Base-by-base conservation (phyloP, 371 early-diverging fungal species). In the Mucor ambiguus region DNA sequence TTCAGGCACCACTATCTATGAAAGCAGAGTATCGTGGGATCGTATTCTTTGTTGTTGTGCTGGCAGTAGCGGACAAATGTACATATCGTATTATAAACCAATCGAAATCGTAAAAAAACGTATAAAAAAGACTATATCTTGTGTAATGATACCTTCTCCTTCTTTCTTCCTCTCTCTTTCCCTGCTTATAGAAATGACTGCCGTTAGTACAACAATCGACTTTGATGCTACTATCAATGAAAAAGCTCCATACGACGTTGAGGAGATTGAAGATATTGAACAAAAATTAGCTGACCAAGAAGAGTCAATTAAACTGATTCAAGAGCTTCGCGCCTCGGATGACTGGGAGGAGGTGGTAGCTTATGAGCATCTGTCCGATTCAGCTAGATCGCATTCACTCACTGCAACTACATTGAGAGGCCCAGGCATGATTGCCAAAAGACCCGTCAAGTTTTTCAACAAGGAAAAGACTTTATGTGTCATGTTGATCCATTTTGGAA, bases 341-440 rank as follows among this genome's bases (percentile, higher is more conserved):
- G 77, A 78, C 5, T 79, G 79, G 77, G 61, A 68, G 56, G 81
- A 81, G 67, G 79, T 81, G 0, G 44, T 74, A 24, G 79, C 81
- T 20, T 81, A 81, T 70, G 74, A 77, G 18, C 65, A 81, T 48
- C 58, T 81, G 54, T 62, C 75, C 11, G 65, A 68, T 28, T 74
- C 77, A 5, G 81, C 81, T 4, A 69, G 69, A 22, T 63, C 72
- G 12, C 79, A 76, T 59, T 81, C 82, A 20, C 67, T 88, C 58
- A 85, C 86, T n/a, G 86, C 85, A 9, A 80, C 78, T n/a, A 82
- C 81, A 1, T 68, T 88, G 24, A 69, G 81, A 30, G 87, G 87
- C 5, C 73, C 77, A 32, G 76, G 77, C 22, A 78, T 76, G 66
- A 68, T 88, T 46, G 80, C 76, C 9, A 66, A 81, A 28, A 66